phyloP scores from a whole-genome alignment of 2,329 filamentous ascomycete genomes.

The Moelleriella libera region DNA sequence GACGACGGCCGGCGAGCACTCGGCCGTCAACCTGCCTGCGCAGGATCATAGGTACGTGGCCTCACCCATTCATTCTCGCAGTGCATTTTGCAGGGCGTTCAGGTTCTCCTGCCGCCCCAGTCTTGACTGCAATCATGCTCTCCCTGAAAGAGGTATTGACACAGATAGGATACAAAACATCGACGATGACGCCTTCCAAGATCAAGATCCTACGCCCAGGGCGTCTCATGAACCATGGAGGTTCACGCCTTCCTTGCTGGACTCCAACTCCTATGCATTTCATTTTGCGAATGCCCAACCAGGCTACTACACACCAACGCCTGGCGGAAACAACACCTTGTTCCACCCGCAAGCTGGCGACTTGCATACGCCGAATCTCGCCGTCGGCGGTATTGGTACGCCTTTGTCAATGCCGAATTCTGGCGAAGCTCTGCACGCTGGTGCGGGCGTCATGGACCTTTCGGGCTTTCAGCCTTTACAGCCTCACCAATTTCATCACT shows the following conservation, averaged over 20 bases:
- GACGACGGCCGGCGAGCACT: slow-evolving; percentile 15
- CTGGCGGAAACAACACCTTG: slow-evolving; percentile 64
- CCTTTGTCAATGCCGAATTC: slow-evolving; percentile 68
- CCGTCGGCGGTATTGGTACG: slow-evolving; percentile 62
- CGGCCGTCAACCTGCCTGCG: slow-evolving; percentile 8
- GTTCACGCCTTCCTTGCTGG: slow-evolving; percentile 79
- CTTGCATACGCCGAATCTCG: slow-evolving; percentile 68
- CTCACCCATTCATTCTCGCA: too few relatives aligned
- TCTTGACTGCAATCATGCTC: neutral
- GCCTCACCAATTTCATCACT: slow-evolving; percentile 48
- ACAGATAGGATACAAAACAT: slow-evolving; percentile 10
- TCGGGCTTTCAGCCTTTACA: slow-evolving; percentile 50
- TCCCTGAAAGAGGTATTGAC: neutral
- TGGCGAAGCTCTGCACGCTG: slow-evolving; percentile 47
- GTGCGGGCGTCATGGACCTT: slow-evolving; percentile 47
- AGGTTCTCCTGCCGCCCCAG: neutral
- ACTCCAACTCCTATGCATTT: slow-evolving; percentile 74
- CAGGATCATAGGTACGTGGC: slow-evolving; percentile 14
- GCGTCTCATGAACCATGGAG: slow-evolving; percentile 70
- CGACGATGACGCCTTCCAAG: slow-evolving; percentile 29
- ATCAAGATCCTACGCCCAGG: slow-evolving; percentile 72
- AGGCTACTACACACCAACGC: slow-evolving; percentile 79
- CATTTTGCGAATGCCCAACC: slow-evolving; percentile 67
- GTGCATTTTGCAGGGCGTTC: neutral
- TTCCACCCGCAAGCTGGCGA: slow-evolving; percentile 78